These are phyloP conservation scores for Phylloporus arenicola DNA, from an alignment of 768 basidiomycete genomes.

Conservation along the genomic window DNA sequence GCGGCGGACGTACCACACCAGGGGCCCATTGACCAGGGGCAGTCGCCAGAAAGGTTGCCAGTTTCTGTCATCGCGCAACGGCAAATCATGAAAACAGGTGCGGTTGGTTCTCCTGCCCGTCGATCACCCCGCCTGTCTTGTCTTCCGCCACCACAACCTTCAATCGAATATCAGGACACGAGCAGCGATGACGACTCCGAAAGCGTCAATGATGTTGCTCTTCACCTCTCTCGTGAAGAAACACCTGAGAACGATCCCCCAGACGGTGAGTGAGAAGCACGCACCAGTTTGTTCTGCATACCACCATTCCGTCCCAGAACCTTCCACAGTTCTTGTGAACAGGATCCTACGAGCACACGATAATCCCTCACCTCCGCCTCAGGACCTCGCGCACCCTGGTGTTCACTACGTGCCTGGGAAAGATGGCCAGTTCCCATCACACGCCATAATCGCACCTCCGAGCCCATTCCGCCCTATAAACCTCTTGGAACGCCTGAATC, in stretches of 20 bases:
- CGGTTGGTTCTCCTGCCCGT: constrained; percentile 34
- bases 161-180: constrained; percentile 13
- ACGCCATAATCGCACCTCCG: constrained; percentile 18
- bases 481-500: constrained; percentile 25
- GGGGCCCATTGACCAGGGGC: constrained; percentile 47
- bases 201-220: constrained; percentile 20
- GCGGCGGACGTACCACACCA: constrained; percentile 40
- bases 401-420: constrained; percentile 13
- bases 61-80: constrained; percentile 30
- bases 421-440: constrained; percentile 13
- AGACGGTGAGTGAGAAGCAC: constrained; percentile 35
- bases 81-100: constrained; percentile 23
- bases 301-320: constrained; percentile 40
- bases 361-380: constrained; percentile 70
- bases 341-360: constrained; percentile 64
- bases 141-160: constrained; percentile 27
- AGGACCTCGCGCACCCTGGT: constrained; percentile 14
- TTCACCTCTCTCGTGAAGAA: constrained; percentile 33
- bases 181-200: constrained; percentile 31
- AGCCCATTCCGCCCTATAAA: constrained; percentile 32
- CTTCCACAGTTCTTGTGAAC: constrained; percentile 60
- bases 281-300: constrained; percentile 4
- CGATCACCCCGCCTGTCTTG: constrained; percentile 49
- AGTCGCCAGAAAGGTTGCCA: constrained; percentile 49
- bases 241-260: constrained; percentile 50